Conservation (phyloP, 768 basidiomycete species). For the Inosperma sp. region DNA sequence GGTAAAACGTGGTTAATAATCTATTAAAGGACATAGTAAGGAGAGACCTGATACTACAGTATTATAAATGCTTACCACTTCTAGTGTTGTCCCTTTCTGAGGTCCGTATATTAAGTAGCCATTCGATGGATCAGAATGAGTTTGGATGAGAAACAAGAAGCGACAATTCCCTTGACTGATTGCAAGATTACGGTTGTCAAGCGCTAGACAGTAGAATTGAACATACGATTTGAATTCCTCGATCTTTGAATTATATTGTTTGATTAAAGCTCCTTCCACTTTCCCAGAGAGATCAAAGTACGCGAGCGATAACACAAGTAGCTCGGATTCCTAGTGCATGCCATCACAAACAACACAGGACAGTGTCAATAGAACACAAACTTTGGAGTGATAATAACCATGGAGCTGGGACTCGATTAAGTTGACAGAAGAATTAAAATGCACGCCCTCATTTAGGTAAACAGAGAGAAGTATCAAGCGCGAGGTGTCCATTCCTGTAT, state of each 20-base stretch:
- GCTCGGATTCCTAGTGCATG: background rate
- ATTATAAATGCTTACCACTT: background rate
- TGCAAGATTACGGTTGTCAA: background rate
- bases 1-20: background rate
- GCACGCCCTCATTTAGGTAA: background rate
- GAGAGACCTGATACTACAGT: background rate
- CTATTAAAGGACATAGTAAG: no score
- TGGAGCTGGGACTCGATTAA: no score
- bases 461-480: background rate
- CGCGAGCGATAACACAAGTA: background rate
- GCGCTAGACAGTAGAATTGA: background rate
- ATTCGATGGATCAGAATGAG: background rate
- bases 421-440: background rate
- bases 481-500: background rate
- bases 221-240: background rate
- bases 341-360: no score
- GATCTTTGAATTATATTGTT: background rate
- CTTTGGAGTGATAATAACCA: background rate
- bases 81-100: background rate
- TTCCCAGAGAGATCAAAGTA: background rate
- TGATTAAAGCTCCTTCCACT: background rate
- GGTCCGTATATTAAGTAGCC: background rate
- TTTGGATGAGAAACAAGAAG: background rate
- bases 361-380: no score
- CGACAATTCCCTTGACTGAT: background rate